Base-by-base conservation (phyloP, 805 yeast species). In the Lipomyces anomalus region DNA sequence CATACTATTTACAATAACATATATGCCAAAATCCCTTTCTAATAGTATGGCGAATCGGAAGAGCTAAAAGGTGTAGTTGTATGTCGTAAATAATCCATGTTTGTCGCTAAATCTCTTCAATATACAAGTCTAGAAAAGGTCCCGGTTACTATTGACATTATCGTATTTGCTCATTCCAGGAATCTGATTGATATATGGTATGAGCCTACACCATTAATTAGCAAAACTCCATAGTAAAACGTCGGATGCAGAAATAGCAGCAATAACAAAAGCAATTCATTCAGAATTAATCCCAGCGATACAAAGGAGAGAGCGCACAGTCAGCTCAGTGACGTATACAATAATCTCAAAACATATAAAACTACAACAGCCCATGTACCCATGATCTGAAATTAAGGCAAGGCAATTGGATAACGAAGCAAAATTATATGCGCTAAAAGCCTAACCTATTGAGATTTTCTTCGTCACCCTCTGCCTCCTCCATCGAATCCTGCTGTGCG, bases 401-500 rank as follows among this genome's bases (percentile, higher is more conserved):
- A 28, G n/a, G 22, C 13, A 42, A 21, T 20, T 13, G 23, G 7
- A 21, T 3, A 26, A n/a, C 18, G 33, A 17, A 28, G 13, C 16
- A 45, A 39, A 40, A 13, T 22, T 33, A 11, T 9, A 6, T 22
- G 18, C 11, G 4, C 34, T 48, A 50, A 17, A 50, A 49, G 17
- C 54, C 54, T 39, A 50, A 48, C 45, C 48, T 39, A 24, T 50
- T 37, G 30, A 57, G 44, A 26, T 68, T 63, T 34, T 66, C 70
- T 42, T 70, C 73, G 43, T 70, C 74, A 55, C 80, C 82, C 59
- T 85, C 95, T 67, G 80, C 78, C 40, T 75, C 74, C 64, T 90
- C 97, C 57, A 88, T 69, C 44, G 85, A 85, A 60, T 92, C 97
- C 71, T 88, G 95, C 52, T 84, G 86, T 4, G 78, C 75, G 1